These are phyloP conservation scores for Phytophthora citricola DNA, from an alignment of 352 stramenopile genomes.

Conservation along the genomic window DNA sequence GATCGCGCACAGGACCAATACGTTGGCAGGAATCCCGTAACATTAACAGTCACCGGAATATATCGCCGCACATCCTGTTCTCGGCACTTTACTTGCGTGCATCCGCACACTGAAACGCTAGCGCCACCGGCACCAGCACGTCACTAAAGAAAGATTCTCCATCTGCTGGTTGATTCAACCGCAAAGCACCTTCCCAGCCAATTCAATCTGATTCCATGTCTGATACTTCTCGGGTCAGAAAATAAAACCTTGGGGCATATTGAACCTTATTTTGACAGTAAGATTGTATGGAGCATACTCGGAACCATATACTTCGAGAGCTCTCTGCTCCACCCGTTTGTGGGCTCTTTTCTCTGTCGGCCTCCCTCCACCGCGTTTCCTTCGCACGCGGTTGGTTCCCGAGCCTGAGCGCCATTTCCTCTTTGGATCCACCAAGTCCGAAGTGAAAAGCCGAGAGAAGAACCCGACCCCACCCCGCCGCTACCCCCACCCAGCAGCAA, in stretches of 20 bases:
- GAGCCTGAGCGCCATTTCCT: constrained; percentile 49
- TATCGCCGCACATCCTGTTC: constrained; percentile 5
- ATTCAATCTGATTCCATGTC: constrained; percentile 14
- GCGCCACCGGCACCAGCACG: not conserved
- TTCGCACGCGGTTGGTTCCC: constrained; percentile 18
- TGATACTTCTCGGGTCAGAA: constrained; percentile 6
- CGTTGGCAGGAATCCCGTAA: too few relatives aligned
- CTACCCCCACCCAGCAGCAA: constrained; percentile 44
- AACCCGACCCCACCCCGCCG: constrained; percentile 23
- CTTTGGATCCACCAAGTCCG: constrained; percentile 61
- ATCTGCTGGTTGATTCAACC: constrained; percentile 3
- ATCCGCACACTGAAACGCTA: not conserved
- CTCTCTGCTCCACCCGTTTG: constrained; percentile 72
- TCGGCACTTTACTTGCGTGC: constrained; percentile 2
- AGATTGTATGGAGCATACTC: constrained; percentile 50
- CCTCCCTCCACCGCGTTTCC: constrained; percentile 16
- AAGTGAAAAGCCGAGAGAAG: constrained; percentile 37
- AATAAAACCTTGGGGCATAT: constrained; percentile 45
- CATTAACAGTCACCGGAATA: too few relatives aligned
- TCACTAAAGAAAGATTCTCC: constrained; percentile 7
- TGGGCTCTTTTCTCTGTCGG: constrained; percentile 39
- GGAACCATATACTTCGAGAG: constrained; percentile 8
- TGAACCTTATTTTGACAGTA: constrained; percentile 48
- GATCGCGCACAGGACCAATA: not conserved
- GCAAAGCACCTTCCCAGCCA: constrained; percentile 12